Evolutionary conservation across 2,329 filamentous ascomycete genomes (phyloP).

Genomic region (Nannizziopsis barbatae): DNA sequence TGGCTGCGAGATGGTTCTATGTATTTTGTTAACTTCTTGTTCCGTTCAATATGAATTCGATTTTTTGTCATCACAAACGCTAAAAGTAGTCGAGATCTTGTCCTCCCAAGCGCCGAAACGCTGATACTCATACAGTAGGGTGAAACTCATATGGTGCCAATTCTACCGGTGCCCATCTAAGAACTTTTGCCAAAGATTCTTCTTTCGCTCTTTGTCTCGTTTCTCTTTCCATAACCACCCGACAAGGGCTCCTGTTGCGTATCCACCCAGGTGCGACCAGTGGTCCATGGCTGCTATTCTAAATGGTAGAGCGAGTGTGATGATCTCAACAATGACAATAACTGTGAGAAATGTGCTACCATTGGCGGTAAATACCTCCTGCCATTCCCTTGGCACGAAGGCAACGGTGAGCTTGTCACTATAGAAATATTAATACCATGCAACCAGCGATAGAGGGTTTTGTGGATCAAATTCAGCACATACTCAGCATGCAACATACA

Average conservation of each 20-base stretch:
- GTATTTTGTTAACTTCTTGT: too few species aligned
- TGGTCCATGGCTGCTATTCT: slow-evolving; percentile 30
- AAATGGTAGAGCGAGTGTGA: slow-evolving; percentile 24
- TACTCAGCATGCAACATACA: slow-evolving; percentile 40
- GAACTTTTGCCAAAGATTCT: slow-evolving; percentile 12
- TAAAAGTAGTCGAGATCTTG: too few species aligned
- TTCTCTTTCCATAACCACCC: slow-evolving; percentile 19
- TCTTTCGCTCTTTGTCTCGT: slow-evolving; percentile 15
- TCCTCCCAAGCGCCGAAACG: not conserved
- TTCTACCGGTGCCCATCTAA: slow-evolving; percentile 6
- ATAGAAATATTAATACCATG: not conserved
- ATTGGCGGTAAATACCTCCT: slow-evolving; percentile 33
- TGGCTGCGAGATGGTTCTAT: too few species aligned
- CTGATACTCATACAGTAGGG: not conserved
- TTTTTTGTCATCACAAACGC: too few species aligned
- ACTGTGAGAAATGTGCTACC: slow-evolving; percentile 30
- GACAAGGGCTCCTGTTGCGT: slow-evolving; percentile 27
- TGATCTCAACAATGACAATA: slow-evolving; percentile 29
- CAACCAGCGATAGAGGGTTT: too few species aligned
- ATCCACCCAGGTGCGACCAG: slow-evolving; percentile 35
- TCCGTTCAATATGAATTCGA: too few species aligned
- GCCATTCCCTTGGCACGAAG: slow-evolving; percentile 31
- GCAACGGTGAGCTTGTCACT: slow-evolving; percentile 34
- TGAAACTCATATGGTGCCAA: not conserved
- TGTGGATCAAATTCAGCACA: slow-evolving; percentile 11